phyloP scores from a whole-genome alignment of 2,329 filamentous ascomycete species.

The Clonostachys chloroleuca region DNA sequence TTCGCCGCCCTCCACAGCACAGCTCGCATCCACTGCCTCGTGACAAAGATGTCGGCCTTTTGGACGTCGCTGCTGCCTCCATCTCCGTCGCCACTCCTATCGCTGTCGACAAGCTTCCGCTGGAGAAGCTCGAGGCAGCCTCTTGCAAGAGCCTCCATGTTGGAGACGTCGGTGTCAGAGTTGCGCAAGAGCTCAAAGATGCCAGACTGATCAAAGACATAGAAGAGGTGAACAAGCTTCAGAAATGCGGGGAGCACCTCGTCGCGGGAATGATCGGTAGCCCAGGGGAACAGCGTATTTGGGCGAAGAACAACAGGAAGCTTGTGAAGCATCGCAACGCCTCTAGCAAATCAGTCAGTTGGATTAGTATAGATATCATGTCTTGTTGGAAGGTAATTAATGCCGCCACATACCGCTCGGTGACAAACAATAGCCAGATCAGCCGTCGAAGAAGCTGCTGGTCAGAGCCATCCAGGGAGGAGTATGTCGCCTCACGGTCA shows the following conservation, averaged over 20 bases:
- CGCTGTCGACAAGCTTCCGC: slow-evolving; percentile 23
- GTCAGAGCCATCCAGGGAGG: slow-evolving; percentile 23
- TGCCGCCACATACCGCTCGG: slow-evolving; percentile 23
- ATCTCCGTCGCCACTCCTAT: slow-evolving; percentile 19
- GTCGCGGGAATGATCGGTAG: slow-evolving; percentile 24
- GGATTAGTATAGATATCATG: slow-evolving; percentile 3
- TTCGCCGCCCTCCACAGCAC: slow-evolving; percentile 38
- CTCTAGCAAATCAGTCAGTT: slow-evolving; percentile 15
- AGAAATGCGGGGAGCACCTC: slow-evolving; percentile 42
- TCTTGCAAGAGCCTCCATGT: slow-evolving; percentile 17
- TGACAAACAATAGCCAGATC: slow-evolving; percentile 43
- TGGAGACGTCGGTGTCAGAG: slow-evolving; percentile 21
- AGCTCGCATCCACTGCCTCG: slow-evolving; percentile 45
- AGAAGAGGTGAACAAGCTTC: slow-evolving; percentile 43
- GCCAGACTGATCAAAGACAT: slow-evolving; percentile 42
- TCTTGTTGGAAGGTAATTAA: background rate
- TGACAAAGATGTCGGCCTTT: slow-evolving; percentile 42
- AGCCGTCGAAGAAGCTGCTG: slow-evolving; percentile 39
- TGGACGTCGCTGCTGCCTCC: slow-evolving; percentile 33
- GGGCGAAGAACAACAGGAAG: slow-evolving; percentile 38
- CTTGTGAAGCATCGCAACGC: slow-evolving; percentile 44
- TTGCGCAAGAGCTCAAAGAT: slow-evolving; percentile 40
- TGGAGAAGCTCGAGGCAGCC: slow-evolving; percentile 32
- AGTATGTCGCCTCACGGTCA: slow-evolving; percentile 36
- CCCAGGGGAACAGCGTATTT: slow-evolving; percentile 27